Evolutionary conservation across 306 rosid species (phyloP).

Genomic region (Rubus parviflorus): DNA sequence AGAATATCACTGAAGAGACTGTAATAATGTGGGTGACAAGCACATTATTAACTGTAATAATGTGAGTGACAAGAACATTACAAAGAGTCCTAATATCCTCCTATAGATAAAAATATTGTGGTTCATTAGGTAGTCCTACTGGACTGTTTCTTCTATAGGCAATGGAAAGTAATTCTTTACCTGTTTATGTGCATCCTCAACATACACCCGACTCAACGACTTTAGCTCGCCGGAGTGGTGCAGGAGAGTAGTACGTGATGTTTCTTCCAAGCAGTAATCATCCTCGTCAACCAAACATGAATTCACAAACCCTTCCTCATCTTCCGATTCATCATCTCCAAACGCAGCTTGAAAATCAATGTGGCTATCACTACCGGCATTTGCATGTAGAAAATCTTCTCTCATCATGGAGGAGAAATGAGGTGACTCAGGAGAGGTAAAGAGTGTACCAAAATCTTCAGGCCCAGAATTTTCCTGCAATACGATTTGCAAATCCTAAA

Average conservation of each 20-base stretch:
- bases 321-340: conserved; percentile 24
- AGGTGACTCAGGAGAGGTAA: not conserved
- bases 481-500: conserved; percentile 5
- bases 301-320: not conserved
- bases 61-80: conserved; percentile 16
- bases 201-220: conserved; percentile 25
- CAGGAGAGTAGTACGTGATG: conserved; percentile 10
- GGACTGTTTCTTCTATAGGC: conserved; percentile 22
- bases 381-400: not conserved
- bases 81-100: not conserved
- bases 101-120: not conserved
- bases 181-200: conserved; percentile 19
- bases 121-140: conserved; percentile 12
- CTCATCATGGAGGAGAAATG: not conserved
- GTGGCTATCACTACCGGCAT: conserved; percentile 7
- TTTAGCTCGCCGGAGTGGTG: not conserved
- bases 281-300: not conserved
- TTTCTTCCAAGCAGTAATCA: not conserved
- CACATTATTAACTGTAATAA: not conserved
- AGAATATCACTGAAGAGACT: not conserved
- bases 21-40: not conserved
- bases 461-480: conserved; percentile 13
- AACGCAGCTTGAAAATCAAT: not conserved
- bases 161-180: conserved; percentile 38
- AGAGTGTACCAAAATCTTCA: not conserved